These are phyloP conservation scores for Angomonas deanei DNA, from an alignment of 208 protist genomes.

Conservation along the genomic window DNA sequence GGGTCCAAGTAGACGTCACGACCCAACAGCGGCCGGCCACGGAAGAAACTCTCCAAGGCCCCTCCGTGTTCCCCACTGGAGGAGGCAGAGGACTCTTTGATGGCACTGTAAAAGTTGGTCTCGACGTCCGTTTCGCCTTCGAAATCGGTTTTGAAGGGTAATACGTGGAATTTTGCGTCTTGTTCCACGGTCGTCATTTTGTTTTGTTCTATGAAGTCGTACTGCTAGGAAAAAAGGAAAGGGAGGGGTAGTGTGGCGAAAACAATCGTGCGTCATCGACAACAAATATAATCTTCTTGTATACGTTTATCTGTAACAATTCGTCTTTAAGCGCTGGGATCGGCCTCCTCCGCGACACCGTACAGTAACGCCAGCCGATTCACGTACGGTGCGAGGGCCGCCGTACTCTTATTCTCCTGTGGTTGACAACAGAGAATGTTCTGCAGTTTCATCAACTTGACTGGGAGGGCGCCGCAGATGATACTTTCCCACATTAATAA, in stretches of 20 bases:
- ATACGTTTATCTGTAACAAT: too few species aligned
- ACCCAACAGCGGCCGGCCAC: slow-evolving; percentile 31
- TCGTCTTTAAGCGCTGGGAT: not conserved
- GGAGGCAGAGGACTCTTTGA: too few species aligned
- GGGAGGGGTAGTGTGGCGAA: slow-evolving; percentile 5
- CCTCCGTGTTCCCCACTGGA: not conserved
- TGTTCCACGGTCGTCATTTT: not conserved
- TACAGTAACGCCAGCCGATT: slow-evolving; percentile 45
- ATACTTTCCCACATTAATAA: slow-evolving; percentile 81
- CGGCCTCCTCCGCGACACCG: slow-evolving; percentile 19
- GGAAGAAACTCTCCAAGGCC: slow-evolving; percentile 12
- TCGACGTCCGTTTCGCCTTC: slow-evolving; percentile 59
- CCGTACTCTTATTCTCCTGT: not conserved
- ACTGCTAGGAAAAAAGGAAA: slow-evolving; percentile 3
- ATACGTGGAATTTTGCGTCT: slow-evolving; percentile 34
- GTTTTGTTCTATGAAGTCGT: not conserved
- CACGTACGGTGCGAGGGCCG: slow-evolving; percentile 38
- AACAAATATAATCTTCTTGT: too few species aligned
- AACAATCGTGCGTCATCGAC: too few species aligned
- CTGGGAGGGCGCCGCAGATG: slow-evolving; percentile 68
- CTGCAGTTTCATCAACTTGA: slow-evolving; percentile 76
- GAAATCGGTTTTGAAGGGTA: slow-evolving; percentile 66
- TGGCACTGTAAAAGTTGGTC: slow-evolving; percentile 40
- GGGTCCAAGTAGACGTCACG: slow-evolving; percentile 22
- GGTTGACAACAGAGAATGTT: slow-evolving; percentile 53